Evolutionary conservation across 495 filamentous ascomycete species (phyloP).

Genomic region (Penicillium cataractarum): DNA sequence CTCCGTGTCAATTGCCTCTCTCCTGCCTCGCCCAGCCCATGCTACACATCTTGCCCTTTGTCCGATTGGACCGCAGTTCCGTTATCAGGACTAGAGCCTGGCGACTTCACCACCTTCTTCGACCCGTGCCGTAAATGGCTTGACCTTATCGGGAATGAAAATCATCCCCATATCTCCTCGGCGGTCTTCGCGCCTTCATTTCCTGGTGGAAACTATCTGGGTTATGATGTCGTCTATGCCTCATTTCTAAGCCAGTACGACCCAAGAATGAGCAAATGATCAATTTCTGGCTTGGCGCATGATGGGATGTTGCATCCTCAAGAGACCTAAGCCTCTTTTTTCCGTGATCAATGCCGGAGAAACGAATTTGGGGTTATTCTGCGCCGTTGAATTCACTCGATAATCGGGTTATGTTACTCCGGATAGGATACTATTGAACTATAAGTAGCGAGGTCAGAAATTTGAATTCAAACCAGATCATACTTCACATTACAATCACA

Average conservation of each 20-base stretch:
- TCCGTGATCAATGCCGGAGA: neutral
- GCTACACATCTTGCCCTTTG: neutral
- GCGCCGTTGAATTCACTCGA: neutral
- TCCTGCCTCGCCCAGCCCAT: neutral
- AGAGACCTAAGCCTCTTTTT: constrained; percentile 19
- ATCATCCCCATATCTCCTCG: neutral
- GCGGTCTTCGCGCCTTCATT: neutral
- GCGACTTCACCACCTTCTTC: neutral
- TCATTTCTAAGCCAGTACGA: constrained; percentile 22
- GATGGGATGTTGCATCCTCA: constrained; percentile 31
- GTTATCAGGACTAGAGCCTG: neutral
- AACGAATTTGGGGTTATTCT: constrained; percentile 4
- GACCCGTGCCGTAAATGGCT: neutral
- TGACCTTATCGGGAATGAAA: neutral
- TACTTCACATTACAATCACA: neutral
- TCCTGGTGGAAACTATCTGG: constrained; percentile 1
- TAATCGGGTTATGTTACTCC: neutral
- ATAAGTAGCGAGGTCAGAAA: constrained; percentile 5
- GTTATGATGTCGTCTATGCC: constrained; percentile 16
- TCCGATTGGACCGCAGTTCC: neutral
- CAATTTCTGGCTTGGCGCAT: constrained; percentile 23
- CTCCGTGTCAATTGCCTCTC: neutral
- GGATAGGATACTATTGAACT: neutral
- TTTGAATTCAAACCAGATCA: neutral
- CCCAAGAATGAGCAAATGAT: constrained; percentile 17